Evolutionary conservation across 2,329 filamentous ascomycete genomes (phyloP).

Genomic region (Fusarium metavorans): DNA sequence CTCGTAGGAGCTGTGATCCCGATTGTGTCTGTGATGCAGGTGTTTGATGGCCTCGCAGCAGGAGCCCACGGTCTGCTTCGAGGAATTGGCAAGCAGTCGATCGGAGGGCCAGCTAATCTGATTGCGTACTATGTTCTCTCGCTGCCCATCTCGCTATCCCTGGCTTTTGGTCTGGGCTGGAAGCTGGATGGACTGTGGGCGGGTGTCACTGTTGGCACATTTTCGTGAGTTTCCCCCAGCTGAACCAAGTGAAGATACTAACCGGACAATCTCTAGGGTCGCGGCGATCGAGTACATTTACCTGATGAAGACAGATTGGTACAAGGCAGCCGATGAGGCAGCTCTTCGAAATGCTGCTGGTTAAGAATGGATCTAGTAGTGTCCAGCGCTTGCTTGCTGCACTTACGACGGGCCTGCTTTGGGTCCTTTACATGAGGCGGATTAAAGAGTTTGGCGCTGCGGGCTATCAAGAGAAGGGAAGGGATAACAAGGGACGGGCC

Average conservation of each 20-base stretch:
- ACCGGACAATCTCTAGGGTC: constrained; percentile 53
- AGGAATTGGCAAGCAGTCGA: constrained; percentile 87
- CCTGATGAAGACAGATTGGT: constrained; percentile 65
- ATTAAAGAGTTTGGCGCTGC: not conserved
- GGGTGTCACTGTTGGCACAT: constrained; percentile 79
- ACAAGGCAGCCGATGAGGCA: constrained; percentile 65
- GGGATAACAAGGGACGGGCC: not conserved
- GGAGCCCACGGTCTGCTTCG: constrained; percentile 87
- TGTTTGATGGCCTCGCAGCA: constrained; percentile 85
- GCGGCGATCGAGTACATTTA: constrained; percentile 66
- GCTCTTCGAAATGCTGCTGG: constrained; percentile 62
- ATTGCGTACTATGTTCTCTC: constrained; percentile 89
- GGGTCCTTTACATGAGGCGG: not conserved
- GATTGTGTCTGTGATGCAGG: constrained; percentile 87
- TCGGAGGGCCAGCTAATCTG: constrained; percentile 90
- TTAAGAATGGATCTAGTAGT: constrained; percentile 42
- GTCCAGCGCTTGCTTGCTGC: not conserved
- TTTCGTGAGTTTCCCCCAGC: constrained; percentile 59
- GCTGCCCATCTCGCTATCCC: constrained; percentile 83
- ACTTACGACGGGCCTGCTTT: not conserved
- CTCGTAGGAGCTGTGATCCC: constrained; percentile 79
- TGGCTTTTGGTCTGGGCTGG: constrained; percentile 83
- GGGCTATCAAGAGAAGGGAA: not conserved
- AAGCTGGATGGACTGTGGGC: constrained; percentile 84
- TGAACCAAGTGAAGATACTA: not conserved